A percentile compares a stretch with the other conserved stretches of the same genome.
These are phyloP conservation scores for Pisolithus sp. DNA, from an alignment of 768 basidiomycete species.

Conservation along the genomic window DNA sequence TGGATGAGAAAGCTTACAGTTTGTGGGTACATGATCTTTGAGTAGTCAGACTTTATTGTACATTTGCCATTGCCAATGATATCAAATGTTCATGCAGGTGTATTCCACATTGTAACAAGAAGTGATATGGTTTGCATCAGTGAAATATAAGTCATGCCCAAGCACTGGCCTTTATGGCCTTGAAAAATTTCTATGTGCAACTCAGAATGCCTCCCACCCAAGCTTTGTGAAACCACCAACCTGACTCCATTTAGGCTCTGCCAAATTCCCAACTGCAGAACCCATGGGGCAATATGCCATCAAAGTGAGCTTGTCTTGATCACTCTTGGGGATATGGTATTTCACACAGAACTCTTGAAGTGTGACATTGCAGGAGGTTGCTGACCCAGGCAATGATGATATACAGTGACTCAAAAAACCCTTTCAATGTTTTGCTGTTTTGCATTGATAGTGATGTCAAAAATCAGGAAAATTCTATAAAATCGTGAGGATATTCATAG, in stretches of 20 bases:
- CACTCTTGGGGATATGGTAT: background rate
- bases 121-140: background rate
- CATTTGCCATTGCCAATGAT: background rate
- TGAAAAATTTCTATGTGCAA: slow-evolving; percentile 2
- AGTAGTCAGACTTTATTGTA: background rate
- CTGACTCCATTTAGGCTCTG: background rate
- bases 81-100: no score
- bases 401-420: no score
- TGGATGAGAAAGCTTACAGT: background rate
- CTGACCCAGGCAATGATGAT: background rate
- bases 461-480: no score
- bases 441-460: no score
- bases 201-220: background rate
- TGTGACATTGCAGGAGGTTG: background rate
- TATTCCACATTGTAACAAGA: background rate
- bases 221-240: background rate
- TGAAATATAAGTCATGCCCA: background rate
- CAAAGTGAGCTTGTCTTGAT: background rate
- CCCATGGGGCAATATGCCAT: background rate
- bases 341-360: background rate
- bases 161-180: background rate
- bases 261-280: background rate
- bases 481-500: no score
- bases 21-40: slow-evolving; percentile 3
- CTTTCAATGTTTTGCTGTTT: no score